A percentile compares a stretch with the other conserved stretches of the same genome.
Conservation (phyloP, 2,329 filamentous ascomycete species). For the Alternaria sp. region DNA sequence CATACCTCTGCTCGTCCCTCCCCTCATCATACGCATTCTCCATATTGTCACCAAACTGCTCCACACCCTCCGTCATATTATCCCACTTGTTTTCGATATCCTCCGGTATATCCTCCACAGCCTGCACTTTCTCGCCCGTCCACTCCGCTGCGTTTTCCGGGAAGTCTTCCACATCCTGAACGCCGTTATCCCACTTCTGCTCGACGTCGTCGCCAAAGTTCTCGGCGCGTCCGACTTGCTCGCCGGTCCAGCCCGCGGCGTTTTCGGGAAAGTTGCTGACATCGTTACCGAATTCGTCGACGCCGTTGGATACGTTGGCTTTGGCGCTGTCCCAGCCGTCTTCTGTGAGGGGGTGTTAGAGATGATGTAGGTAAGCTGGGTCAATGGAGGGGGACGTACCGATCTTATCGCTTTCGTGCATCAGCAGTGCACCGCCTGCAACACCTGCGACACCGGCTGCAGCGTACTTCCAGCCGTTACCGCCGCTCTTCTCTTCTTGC, state of each 20-base stretch:
- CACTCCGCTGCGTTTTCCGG: constrained; percentile 30
- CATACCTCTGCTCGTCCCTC: constrained; percentile 30
- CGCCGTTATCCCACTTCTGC: constrained; percentile 24
- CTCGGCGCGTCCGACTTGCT: constrained; percentile 31
- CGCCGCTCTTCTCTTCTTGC: constrained; percentile 25
- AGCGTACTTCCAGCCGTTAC: constrained; percentile 37
- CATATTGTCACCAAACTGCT: constrained; percentile 30
- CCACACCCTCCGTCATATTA: constrained; percentile 20
- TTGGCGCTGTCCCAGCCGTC: constrained; percentile 26
- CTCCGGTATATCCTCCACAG: constrained; percentile 31
- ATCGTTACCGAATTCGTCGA: constrained; percentile 25
- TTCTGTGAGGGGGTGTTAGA: constrained; percentile 14
- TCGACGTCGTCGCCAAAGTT: constrained; percentile 30
- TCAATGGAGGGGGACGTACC: constrained; percentile 12
- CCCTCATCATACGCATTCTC: constrained; percentile 31
- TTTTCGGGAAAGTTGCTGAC: constrained; percentile 31
- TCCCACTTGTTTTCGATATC: constrained; percentile 34
- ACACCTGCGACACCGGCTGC: constrained; percentile 32
- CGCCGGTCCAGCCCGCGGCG: constrained; percentile 29
- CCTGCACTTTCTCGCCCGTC: constrained; percentile 34
- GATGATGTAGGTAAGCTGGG: not conserved
- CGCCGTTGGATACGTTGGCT: constrained; percentile 13
- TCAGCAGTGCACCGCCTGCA: constrained; percentile 31
- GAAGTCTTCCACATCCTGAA: constrained; percentile 33
- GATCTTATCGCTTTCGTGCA: constrained; percentile 36